Percentiles rank a stretch among this genome's conserved stretches.
Evolutionary conservation across 768 basidiomycete genomes (phyloP).

Genomic region (Boletellus ananas): DNA sequence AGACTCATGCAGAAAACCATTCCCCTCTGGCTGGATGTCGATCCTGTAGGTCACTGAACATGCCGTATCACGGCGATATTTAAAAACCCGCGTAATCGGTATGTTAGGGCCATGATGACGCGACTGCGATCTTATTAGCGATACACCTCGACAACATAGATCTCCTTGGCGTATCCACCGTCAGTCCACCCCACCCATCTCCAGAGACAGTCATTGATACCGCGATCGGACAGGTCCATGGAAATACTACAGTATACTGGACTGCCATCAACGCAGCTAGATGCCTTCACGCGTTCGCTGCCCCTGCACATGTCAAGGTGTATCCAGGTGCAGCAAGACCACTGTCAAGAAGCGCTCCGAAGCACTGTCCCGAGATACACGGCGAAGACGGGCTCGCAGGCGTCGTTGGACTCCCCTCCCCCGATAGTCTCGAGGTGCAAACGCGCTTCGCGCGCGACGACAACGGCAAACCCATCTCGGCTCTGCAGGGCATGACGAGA

Average conservation of each 20-base stretch:
- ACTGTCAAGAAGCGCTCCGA: slow-evolving; percentile 50
- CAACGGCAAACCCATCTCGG: slow-evolving; percentile 44
- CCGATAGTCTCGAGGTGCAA: slow-evolving; percentile 46
- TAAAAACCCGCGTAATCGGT: no score
- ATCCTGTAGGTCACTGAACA: slow-evolving; percentile 63
- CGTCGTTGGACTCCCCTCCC: slow-evolving; percentile 67
- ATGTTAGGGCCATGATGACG: slow-evolving; percentile 83
- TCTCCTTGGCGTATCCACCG: slow-evolving; percentile 82
- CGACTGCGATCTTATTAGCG: slow-evolving; percentile 76
- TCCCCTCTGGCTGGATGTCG: slow-evolving; percentile 59
- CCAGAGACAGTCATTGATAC: not conserved
- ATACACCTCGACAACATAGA: slow-evolving; percentile 59
- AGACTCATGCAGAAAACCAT: slow-evolving; percentile 7
- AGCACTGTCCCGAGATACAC: slow-evolving; percentile 75
- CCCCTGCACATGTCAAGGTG: slow-evolving; percentile 52
- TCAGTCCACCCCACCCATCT: slow-evolving; percentile 28
- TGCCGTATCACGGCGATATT: not conserved
- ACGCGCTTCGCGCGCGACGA: slow-evolving; percentile 44
- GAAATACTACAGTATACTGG: slow-evolving; percentile 62
- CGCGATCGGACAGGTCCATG: slow-evolving; percentile 57
- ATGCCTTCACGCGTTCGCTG: slow-evolving; percentile 73
- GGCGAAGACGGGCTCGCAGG: slow-evolving; percentile 81
- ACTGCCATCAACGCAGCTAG: slow-evolving; percentile 73
- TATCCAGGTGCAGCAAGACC: slow-evolving; percentile 71
- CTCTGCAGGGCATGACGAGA: slow-evolving; percentile 66